phyloP scores from a whole-genome alignment of 139 green algal species.

The Auxenochlorella pyrenoidosa region DNA sequence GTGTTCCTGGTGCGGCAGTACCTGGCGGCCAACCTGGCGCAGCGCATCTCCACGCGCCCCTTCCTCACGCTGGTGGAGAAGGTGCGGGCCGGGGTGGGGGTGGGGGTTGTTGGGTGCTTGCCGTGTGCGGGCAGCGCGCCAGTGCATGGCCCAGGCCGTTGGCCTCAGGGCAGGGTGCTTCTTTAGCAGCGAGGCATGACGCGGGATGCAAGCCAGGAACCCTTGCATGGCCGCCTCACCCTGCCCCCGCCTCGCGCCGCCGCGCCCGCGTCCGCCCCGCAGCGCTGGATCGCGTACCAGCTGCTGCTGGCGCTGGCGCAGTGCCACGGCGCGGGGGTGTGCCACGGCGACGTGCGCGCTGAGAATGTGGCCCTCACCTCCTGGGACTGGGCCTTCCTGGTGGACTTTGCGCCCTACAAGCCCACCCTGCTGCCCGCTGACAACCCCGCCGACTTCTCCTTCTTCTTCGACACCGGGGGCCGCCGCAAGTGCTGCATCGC shows the following conservation, averaged over 20 bases:
- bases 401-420: constrained; percentile 96
- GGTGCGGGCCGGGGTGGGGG: constrained; percentile 47
- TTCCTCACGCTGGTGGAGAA: constrained; percentile 95
- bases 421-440: constrained; percentile 90
- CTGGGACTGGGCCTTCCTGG: constrained; percentile 88
- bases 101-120: not conserved
- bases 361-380: constrained; percentile 95
- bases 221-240: too few species aligned
- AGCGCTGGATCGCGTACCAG: constrained; percentile 95
- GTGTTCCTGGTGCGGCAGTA: constrained; percentile 88
- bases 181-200: too few species aligned
- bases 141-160: too few species aligned
- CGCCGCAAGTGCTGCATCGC: constrained; percentile 94
- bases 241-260: not conserved
- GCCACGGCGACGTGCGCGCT: constrained; percentile 96
- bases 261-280: constrained; percentile 4
- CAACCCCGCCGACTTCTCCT: constrained; percentile 97
- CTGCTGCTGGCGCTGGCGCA: constrained; percentile 84
- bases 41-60: constrained; percentile 89
- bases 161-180: too few species aligned
- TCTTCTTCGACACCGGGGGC: constrained; percentile 96
- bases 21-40: constrained; percentile 86
- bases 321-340: constrained; percentile 77
- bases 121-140: too few species aligned
- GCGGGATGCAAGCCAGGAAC: too few species aligned